Conservation (phyloP, 2,329 filamentous ascomycete species). For the Lecanicillium sp. region DNA sequence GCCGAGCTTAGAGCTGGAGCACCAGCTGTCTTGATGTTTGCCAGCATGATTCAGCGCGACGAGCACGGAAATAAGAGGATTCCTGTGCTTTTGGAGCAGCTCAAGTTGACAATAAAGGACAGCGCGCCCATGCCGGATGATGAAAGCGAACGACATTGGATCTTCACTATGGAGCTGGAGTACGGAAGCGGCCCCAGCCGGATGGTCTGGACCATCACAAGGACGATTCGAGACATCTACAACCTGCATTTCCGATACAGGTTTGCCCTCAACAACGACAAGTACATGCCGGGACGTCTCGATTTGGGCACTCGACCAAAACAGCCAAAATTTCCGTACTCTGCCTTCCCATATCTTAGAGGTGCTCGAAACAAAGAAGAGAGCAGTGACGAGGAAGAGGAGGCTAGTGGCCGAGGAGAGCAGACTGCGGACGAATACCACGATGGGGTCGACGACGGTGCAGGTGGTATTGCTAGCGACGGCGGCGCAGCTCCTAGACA, state of each 20-base stretch:
- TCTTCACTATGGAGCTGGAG: slow-evolving; percentile 88
- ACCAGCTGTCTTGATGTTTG: slow-evolving; percentile 86
- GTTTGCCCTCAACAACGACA: slow-evolving; percentile 74
- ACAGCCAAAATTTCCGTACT: slow-evolving; percentile 83
- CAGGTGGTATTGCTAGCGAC: slow-evolving; percentile 52
- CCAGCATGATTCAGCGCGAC: slow-evolving; percentile 96
- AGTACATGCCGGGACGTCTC: slow-evolving; percentile 63
- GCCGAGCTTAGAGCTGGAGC: slow-evolving; percentile 89
- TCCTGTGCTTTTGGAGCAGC: slow-evolving; percentile 87
- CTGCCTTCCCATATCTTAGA: slow-evolving; percentile 82
- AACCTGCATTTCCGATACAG: slow-evolving; percentile 94
- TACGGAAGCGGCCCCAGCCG: slow-evolving; percentile 92
- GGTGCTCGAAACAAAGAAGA: slow-evolving; percentile 74
- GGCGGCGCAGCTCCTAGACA: slow-evolving; percentile 20
- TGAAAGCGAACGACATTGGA: slow-evolving; percentile 62
- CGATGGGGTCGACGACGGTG: slow-evolving; percentile 39
- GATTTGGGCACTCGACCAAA: slow-evolving; percentile 63
- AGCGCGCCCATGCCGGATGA: slow-evolving; percentile 62
- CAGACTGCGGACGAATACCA: slow-evolving; percentile 38
- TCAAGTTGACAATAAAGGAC: slow-evolving; percentile 81
- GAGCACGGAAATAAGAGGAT: slow-evolving; percentile 94
- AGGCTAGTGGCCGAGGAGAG: slow-evolving; percentile 27
- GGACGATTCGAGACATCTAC: slow-evolving; percentile 81
- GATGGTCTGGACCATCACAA: slow-evolving; percentile 92
- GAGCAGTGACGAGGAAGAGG: slow-evolving; percentile 67